Evolutionary conservation across 352 stramenopile genomes (phyloP).

Genomic region (Pilasporangium apinafurcum): DNA sequence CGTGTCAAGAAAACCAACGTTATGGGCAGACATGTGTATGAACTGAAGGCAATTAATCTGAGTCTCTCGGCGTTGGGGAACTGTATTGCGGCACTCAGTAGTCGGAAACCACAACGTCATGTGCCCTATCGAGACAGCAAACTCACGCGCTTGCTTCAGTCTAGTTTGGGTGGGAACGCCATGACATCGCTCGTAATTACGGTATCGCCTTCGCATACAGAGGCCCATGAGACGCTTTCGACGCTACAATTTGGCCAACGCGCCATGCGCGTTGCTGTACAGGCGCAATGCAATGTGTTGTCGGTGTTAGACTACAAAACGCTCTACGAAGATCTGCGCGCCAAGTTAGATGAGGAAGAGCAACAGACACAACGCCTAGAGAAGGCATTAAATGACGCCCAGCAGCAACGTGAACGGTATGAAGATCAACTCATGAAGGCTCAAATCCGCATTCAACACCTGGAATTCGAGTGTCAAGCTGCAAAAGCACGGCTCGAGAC

Average conservation of each 20-base stretch:
- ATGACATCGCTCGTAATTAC: slow-evolving; percentile 69
- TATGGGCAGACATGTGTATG: slow-evolving; percentile 45
- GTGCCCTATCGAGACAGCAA: slow-evolving; percentile 75
- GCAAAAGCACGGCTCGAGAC: slow-evolving; percentile 12
- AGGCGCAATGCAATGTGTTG: slow-evolving; percentile 51
- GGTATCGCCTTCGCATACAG: slow-evolving; percentile 31
- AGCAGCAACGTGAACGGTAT: slow-evolving; percentile 5
- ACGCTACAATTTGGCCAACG: slow-evolving; percentile 72
- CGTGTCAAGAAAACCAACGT: slow-evolving; percentile 64
- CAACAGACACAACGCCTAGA: slow-evolving; percentile 13
- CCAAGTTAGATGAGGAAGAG: slow-evolving; percentile 35
- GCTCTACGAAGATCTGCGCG: slow-evolving; percentile 52
- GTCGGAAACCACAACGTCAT: slow-evolving; percentile 48
- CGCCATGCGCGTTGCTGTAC: slow-evolving; percentile 61
- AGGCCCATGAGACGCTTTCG: slow-evolving; percentile 52
- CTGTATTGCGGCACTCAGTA: slow-evolving; percentile 63
- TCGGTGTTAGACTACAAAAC: slow-evolving; percentile 63
- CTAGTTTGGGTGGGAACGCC: slow-evolving; percentile 64
- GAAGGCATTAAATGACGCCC: slow-evolving; percentile 9
- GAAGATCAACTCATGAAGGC: slow-evolving; percentile 53
- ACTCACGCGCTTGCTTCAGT: slow-evolving; percentile 59
- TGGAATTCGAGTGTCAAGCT: slow-evolving; percentile 56
- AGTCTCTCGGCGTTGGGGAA: slow-evolving; percentile 69
- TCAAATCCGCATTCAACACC: slow-evolving; percentile 46
- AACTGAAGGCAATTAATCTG: slow-evolving; percentile 71